Conservation (phyloP, 352 stramenopile species). For the Saprolegnia diclina region DNA sequence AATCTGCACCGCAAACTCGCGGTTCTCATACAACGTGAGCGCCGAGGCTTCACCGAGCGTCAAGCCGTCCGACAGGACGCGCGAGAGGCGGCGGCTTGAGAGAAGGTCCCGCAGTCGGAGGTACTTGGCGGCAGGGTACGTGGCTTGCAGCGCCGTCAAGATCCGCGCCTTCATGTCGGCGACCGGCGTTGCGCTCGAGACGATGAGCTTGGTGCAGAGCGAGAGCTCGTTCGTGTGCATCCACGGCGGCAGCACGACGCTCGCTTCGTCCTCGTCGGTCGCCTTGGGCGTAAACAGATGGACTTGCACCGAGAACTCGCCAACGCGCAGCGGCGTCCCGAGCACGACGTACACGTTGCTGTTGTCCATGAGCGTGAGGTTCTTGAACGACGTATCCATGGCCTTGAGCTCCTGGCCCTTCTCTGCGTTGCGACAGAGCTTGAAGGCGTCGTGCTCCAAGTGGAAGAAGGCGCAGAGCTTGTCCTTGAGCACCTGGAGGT, state of each 20-base stretch:
- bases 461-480: slow-evolving; percentile 46
- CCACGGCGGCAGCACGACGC: slow-evolving; percentile 40
- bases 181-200: slow-evolving; percentile 69
- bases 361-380: slow-evolving; percentile 65
- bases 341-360: slow-evolving; percentile 59
- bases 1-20: slow-evolving; percentile 68
- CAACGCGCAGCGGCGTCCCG: slow-evolving; percentile 54
- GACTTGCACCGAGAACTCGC: slow-evolving; percentile 74
- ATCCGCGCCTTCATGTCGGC: slow-evolving; percentile 58
- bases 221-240: slow-evolving; percentile 52
- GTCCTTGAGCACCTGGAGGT: slow-evolving; percentile 50
- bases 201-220: slow-evolving; percentile 55
- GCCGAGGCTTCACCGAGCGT: slow-evolving; percentile 58
- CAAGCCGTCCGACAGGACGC: slow-evolving; percentile 53
- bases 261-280: neutral
- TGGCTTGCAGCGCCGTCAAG: slow-evolving; percentile 42
- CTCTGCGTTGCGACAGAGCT: slow-evolving; percentile 64
- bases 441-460: slow-evolving; percentile 52
- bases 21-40: slow-evolving; percentile 70
- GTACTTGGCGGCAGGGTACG: slow-evolving; percentile 35
- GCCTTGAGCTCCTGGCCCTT: slow-evolving; percentile 75
- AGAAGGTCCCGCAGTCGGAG: slow-evolving; percentile 58
- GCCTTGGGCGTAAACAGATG: slow-evolving; percentile 43
- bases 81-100: slow-evolving; percentile 58
- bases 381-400: slow-evolving; percentile 66